phyloP scores from a whole-genome alignment of 495 filamentous ascomycete species.

The Penicillium waksmanii region DNA sequence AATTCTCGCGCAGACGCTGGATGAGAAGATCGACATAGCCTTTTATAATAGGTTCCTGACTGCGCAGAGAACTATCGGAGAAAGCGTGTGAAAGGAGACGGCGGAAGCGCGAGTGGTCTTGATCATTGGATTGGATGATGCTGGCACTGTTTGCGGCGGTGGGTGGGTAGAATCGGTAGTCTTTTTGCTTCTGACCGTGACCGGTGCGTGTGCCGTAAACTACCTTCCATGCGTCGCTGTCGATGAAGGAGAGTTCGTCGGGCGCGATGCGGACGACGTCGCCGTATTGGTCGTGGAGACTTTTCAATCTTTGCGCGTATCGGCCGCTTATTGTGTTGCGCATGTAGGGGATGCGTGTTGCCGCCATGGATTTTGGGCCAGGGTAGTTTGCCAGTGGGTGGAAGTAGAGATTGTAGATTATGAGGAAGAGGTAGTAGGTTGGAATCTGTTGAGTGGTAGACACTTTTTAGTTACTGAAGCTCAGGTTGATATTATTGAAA shows the following conservation, averaged over 20 bases:
- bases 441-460: neutral
- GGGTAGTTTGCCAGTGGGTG: constrained; percentile 19
- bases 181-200: constrained; percentile 22
- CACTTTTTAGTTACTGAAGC: no score
- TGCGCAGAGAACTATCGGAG: constrained; percentile 46
- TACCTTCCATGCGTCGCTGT: constrained; percentile 56
- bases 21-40: constrained; percentile 52
- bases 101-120: constrained; percentile 47
- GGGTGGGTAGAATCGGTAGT: constrained; percentile 22
- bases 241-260: constrained; percentile 51
- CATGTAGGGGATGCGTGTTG: constrained; percentile 25
- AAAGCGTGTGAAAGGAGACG: constrained; percentile 57
- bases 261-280: constrained; percentile 55
- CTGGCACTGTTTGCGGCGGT: constrained; percentile 4
- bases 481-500: neutral
- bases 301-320: constrained; percentile 7
- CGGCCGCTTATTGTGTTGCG: constrained; percentile 18
- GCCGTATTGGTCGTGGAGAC: constrained; percentile 46
- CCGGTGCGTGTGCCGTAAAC: constrained; percentile 51
- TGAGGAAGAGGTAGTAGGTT: neutral
- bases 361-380: constrained; percentile 23
- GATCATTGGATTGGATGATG: constrained; percentile 35
- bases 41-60: constrained; percentile 50
- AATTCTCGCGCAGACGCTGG: constrained; percentile 41
- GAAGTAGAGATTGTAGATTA: constrained; percentile 15